phyloP scores from a whole-genome alignment of 1,284 basidiomycete genomes.

The Irpex sp. region DNA sequence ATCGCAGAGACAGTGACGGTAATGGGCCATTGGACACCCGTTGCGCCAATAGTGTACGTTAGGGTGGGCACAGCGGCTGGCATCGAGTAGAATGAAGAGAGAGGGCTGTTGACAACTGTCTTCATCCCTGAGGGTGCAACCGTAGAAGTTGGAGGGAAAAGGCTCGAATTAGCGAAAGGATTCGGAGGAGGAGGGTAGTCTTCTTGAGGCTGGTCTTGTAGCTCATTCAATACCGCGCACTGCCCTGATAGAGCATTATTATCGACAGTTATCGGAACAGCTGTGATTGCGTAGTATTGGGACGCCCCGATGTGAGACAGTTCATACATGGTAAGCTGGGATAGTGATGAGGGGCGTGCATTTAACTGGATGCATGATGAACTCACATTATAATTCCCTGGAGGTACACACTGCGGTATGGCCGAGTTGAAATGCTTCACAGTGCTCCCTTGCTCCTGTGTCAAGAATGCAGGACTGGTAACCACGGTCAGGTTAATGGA shows the following conservation, averaged over 20 bases:
- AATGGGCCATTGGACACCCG: slow-evolving; percentile 14
- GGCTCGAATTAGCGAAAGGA: slow-evolving; percentile 11
- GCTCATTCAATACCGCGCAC: slow-evolving; percentile 29
- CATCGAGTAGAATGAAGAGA: neutral
- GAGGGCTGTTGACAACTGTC: neutral
- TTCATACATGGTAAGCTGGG: slow-evolving; percentile 49
- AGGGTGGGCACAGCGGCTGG: neutral
- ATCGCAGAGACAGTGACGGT: slow-evolving; percentile 5
- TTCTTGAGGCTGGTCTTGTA: slow-evolving; percentile 35
- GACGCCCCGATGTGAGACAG: slow-evolving; percentile 33
- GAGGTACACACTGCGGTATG: slow-evolving; percentile 39
- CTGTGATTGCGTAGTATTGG: slow-evolving; percentile 40
- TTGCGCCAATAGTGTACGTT: slow-evolving; percentile 18
- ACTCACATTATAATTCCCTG: slow-evolving; percentile 49
- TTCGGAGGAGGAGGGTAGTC: slow-evolving; percentile 21
- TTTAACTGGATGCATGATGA: neutral
- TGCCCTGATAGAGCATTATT: slow-evolving; percentile 27
- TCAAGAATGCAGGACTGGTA: slow-evolving; percentile 34
- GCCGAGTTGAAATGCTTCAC: slow-evolving; percentile 46
- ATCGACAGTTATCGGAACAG: slow-evolving; percentile 38
- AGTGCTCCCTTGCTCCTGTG: slow-evolving; percentile 38
- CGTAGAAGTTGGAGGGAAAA: neutral
- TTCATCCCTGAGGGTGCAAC: neutral
- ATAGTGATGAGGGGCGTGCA: neutral
- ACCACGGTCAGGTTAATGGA: slow-evolving; percentile 45